phyloP scores from a whole-genome alignment of 129 eudicot genomes.

The Helianthus annuus region DNA sequence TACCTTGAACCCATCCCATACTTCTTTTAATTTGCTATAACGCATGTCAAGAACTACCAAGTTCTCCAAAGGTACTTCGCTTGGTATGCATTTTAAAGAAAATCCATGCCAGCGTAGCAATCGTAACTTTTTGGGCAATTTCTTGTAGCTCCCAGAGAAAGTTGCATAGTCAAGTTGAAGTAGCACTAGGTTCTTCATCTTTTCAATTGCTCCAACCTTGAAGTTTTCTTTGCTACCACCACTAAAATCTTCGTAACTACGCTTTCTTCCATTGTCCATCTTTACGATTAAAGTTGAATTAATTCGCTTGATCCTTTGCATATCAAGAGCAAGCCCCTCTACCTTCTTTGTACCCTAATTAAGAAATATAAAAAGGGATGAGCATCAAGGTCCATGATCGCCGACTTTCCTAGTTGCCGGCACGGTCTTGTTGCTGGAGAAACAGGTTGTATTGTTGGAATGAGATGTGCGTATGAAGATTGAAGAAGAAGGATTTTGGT shows the following conservation, averaged over 20 bases:
- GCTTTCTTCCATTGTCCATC: neutral
- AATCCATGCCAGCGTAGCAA: constrained; percentile 15
- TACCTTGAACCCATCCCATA: constrained; percentile 27
- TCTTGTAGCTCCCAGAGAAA: constrained; percentile 19
- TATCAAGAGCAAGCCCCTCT: constrained; percentile 9
- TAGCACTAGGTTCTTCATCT: constrained; percentile 30
- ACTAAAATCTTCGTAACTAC: neutral
- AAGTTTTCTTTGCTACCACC: neutral
- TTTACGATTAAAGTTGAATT: neutral
- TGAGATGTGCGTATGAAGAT: too few species aligned
- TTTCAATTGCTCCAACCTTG: constrained; percentile 8
- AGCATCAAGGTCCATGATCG: neutral
- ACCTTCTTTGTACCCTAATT: constrained; percentile 21
- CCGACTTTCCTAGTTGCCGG: too few species aligned
- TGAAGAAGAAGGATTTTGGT: too few species aligned
- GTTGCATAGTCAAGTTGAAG: constrained; percentile 17
- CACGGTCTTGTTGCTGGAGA: too few species aligned
- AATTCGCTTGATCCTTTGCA: constrained; percentile 10
- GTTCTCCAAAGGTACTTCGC: constrained; percentile 5
- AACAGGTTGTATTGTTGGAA: too few species aligned
- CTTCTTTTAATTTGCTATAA: constrained; percentile 7
- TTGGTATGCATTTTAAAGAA: constrained; percentile 8
- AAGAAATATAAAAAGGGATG: neutral
- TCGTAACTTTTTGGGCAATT: constrained; percentile 26
- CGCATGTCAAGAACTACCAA: constrained; percentile 26